Percentiles rank a stretch among this genome's conserved stretches.
Evolutionary conservation across 148 eudicot genomes (phyloP).

Genomic region (Drosera capensis): DNA sequence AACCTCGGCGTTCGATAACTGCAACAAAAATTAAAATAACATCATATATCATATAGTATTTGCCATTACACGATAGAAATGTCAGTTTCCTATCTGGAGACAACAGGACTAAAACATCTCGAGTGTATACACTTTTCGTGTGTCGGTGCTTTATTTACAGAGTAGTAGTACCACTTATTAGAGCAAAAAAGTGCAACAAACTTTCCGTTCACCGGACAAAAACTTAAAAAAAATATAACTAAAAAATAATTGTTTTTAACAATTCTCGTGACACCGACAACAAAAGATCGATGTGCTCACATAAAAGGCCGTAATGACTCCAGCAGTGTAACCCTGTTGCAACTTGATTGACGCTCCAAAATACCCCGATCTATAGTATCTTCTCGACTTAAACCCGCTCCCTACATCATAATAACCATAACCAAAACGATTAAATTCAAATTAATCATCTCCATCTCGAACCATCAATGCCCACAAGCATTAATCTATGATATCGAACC

Average conservation of each 20-base stretch:
- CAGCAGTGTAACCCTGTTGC: constrained; percentile 87
- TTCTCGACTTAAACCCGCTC: constrained; percentile 91
- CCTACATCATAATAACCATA: constrained; percentile 19
- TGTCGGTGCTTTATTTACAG: neutral
- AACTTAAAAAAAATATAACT: neutral
- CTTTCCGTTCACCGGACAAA: too few relatives aligned
- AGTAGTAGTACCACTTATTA: neutral
- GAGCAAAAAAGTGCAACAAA: too few relatives aligned
- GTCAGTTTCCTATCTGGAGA: neutral
- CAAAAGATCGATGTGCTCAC: constrained; percentile 20
- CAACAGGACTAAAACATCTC: too few relatives aligned
- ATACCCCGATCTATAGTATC: constrained; percentile 73
- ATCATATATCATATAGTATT: neutral
- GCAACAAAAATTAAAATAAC: constrained; percentile 7
- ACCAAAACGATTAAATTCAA: neutral
- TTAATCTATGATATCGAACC: constrained; percentile 19
- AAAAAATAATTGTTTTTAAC: neutral
- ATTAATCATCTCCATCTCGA: neutral
- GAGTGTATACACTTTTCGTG: too few relatives aligned
- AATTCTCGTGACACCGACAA: neutral
- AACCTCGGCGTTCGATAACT: constrained; percentile 82
- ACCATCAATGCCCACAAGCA: neutral
- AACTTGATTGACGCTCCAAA: constrained; percentile 79
- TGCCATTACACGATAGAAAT: neutral
- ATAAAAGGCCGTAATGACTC: constrained; percentile 87